These are phyloP conservation scores for Mrakia gelida DNA, from an alignment of 768 basidiomycete genomes.

Conservation along the genomic window DNA sequence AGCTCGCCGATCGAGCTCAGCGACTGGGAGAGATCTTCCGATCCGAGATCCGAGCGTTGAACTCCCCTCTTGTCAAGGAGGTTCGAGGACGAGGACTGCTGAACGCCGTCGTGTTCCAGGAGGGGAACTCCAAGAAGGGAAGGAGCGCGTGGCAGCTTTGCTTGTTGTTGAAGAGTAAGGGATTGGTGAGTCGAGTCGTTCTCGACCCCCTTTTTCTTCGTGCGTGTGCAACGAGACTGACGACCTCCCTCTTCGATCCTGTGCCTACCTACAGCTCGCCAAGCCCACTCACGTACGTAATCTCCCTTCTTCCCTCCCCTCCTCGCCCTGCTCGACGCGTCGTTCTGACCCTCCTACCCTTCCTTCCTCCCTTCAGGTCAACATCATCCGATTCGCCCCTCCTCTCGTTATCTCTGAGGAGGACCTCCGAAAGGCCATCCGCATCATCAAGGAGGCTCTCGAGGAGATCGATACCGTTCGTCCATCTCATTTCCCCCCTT, in stretches of 20 bases:
- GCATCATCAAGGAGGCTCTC: conserved; percentile 70
- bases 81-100: conserved; percentile 84
- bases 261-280: conserved; percentile 54
- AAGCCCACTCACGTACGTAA: conserved; percentile 93
- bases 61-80: conserved; percentile 61
- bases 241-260: too few relatives aligned
- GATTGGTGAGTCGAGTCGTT: conserved; percentile 45
- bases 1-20: conserved; percentile 73
- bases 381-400: conserved; percentile 90
- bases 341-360: not conserved
- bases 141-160: conserved; percentile 95
- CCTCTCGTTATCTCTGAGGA: conserved; percentile 90
- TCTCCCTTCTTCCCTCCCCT: not conserved
- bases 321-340: not conserved
- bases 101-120: conserved; percentile 91
- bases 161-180: conserved; percentile 80
- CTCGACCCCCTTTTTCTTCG: too few relatives aligned
- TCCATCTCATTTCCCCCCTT: not conserved
- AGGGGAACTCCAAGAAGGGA: conserved; percentile 67
- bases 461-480: conserved; percentile 64
- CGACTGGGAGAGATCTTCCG: conserved; percentile 79
- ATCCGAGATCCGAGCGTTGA: conserved; percentile 51
- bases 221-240: too few relatives aligned
- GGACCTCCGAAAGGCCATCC: conserved; percentile 69
- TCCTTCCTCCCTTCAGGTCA: not conserved